Evolutionary conservation across 306 rosid genomes (phyloP), one percentile per base, ranked within the genome.

Genomic region (Prinsepia uniflora): DNA sequence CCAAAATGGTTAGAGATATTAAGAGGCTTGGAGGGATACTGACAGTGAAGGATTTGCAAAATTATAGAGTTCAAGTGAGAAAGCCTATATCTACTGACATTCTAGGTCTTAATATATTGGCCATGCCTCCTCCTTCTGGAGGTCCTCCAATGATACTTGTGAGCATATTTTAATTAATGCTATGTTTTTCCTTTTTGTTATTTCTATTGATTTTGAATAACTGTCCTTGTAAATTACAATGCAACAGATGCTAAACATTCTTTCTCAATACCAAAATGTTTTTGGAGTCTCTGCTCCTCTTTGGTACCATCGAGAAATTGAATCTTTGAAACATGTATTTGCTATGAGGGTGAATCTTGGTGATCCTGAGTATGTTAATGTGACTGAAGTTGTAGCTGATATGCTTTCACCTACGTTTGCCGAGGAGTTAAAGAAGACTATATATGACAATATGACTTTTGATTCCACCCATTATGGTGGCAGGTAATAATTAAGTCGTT

Each of bases 41-140:
- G 66, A 80, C 77, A 46, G 63, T 83, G 75, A 66, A 81, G 71
- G 98, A 93, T 76, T 79, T 93, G 46, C 79, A 72, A 74, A 75
- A 53, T 15, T 93, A 93, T 60, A 54, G 20, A 30, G 87, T 87
- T 62, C 80, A 87, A 68, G 36, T 80, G 50, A 84, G 57, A 50
- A 72, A 74, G 55, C 89, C 96, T 8, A 65, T 90, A 54, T 69
- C 87, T 44, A 73, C 49, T 1, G 65, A 83, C 41, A 41, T 80
- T 77, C 65, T 75, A 13, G 98, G 96, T 72, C 82, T 82, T 13
- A 70, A 83, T 75, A 67, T 90, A 64, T 85, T 88, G 50, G 79
- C 86, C 72, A 85, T 87, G 97, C 97, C 97, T 56, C 89, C 97
- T 22, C 97, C 98, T 64, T 90, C 97, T 1, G 96, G 98, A 61